phyloP scores from a whole-genome alignment of 441 rosid genomes.

The Populus hybrid region DNA sequence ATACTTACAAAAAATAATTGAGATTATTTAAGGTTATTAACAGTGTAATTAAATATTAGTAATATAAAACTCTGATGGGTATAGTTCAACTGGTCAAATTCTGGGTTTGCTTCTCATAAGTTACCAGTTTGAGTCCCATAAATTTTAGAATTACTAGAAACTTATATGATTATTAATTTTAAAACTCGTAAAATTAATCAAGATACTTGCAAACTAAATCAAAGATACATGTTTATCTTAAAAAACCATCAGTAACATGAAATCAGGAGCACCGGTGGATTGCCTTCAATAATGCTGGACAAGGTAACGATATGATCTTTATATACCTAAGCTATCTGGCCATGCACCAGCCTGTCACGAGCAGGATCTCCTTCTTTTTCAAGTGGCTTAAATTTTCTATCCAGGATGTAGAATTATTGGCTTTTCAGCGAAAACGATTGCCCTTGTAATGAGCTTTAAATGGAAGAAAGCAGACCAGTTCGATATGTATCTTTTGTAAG shows the following conservation, averaged over 20 bases:
- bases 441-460: background rate
- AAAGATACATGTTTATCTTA: no score
- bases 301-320: background rate
- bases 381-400: background rate
- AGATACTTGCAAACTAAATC: no score
- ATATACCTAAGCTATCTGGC: background rate
- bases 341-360: background rate
- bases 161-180: no score
- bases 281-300: background rate
- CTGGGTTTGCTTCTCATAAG: no score
- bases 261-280: background rate
- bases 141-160: no score
- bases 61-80: no score
- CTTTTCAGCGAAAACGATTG: background rate
- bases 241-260: background rate
- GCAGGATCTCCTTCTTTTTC: constrained; percentile 15
- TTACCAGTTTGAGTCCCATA: no score
- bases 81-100: no score
- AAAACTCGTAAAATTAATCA: no score
- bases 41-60: no score
- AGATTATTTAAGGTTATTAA: no score
- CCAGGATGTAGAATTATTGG: background rate
- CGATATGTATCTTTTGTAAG: background rate
- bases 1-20: no score
- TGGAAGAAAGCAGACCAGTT: background rate